Evolutionary conservation across 345 rosid species (phyloP), one percentile per base, ranked within the genome.

Genomic region (Raphanus sativus): DNA sequence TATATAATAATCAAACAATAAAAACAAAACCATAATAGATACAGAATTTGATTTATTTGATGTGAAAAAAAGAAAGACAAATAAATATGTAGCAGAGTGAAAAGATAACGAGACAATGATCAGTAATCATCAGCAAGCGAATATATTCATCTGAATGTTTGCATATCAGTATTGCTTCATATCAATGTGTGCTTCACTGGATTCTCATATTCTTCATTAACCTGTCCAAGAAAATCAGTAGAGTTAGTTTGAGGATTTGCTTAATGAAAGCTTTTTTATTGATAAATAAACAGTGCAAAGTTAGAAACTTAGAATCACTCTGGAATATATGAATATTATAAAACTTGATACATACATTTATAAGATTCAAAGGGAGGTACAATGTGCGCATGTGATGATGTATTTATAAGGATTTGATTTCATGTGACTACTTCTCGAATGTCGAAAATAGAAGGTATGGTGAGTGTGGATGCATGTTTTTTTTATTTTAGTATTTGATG

Each of bases 381-480:
- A 87, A 72, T 75, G 84, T 84, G 91, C 93, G 91, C 93, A 83
- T 83, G 88, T 82, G 87, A 81, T 76, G 77, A 76, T 77, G 64
- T 81, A 71, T 70, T 28, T 76, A 75, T 29, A 34, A 70, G 82
- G 94, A 86, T 89, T 84, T 83, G 84, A 86, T 82, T 81, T 91
- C 93, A 85, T 83, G 86, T 74, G 90, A 84, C 81, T 62, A 65
- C 0, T 77, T 74, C 42, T 77, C 42, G 75, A 76, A 81, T 60
- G 82, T 76, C 45, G 82, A 74, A 87, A 59, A 61, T 74, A 77
- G 54, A 58, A 75, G 81, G 82, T 84, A 81, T 69, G 77, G 75
- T 70, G 69, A 25, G 59, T 70, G 76, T 70, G 48, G 21, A 56
- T 70, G 67, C 76, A 70, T 64, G 80, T 63, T 70, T 77, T 21